These are phyloP conservation scores for Eucalyptus tenuipes DNA, from an alignment of 345 rosid species.

Conservation along the genomic window DNA sequence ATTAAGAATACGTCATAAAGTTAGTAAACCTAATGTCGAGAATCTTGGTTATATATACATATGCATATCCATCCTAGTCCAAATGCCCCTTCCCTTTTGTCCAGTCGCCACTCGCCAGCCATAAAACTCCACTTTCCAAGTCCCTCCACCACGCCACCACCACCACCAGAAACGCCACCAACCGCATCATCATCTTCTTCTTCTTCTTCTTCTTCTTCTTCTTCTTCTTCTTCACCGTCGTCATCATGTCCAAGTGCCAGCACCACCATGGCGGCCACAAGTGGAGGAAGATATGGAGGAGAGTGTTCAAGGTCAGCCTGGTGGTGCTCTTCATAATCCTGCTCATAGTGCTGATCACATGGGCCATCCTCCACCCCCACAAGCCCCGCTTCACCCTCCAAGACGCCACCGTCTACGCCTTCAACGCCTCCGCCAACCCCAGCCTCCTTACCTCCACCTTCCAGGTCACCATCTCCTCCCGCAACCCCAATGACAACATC, in stretches of 20 bases:
- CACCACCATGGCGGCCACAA: neutral
- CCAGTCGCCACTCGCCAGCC: neutral
- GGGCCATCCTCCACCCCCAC: conserved; percentile 4
- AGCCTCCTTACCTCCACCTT: conserved; percentile 4
- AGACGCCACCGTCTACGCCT: conserved; percentile 8
- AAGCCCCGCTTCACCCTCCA: conserved; percentile 4
- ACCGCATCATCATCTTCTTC: neutral
- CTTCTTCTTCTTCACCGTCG: neutral
- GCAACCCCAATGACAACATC: conserved; percentile 3
- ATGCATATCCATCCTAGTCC: neutral
- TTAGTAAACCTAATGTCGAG: neutral
- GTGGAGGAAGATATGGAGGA: neutral
- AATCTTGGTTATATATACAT: neutral
- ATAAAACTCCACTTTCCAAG: neutral
- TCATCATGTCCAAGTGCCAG: neutral
- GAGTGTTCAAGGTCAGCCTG: neutral
- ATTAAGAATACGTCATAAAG: neutral
- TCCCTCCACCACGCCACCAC: neutral
- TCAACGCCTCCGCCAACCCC: conserved; percentile 1
- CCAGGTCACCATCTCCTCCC: conserved; percentile 5
- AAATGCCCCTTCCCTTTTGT: neutral
- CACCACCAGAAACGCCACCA: neutral
- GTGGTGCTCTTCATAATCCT: neutral
- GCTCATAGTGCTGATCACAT: neutral
- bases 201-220: too few species aligned